Base-by-base conservation (phyloP, 1,139 yeast genomes). In the Saccharomycopsis hybrid region DNA sequence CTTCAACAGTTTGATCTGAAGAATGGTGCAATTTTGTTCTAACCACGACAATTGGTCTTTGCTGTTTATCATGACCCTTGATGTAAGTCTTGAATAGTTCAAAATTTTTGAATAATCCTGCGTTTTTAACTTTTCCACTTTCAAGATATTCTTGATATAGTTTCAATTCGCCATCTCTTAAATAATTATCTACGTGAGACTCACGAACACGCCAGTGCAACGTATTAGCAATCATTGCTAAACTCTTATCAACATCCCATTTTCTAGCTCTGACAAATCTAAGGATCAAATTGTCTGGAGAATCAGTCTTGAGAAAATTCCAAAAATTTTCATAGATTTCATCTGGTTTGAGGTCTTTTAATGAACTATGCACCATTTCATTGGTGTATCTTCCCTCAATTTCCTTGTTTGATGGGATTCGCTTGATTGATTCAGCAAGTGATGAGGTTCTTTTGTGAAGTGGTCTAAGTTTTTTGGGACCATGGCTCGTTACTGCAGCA, bases 1-100 rank as follows among this genome's bases (percentile, higher is more conserved):
- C 90, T 51, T 73, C 74, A 49, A 76, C 80, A 2, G 82, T 71
- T 66, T 86, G 92, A 41, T 83, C 88, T 37, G 74, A 71, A 27
- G 92, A 77, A 58, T 77, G 77, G 64, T 88, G 96, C 57, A 78
- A 69, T 56, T 80, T 74, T n/a, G 88, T 90, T 58, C 85, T 76
- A 37, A 86, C 80, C 55, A 76, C 72, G 47, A 85, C 85, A 49
- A 86, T 69, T 33, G 95, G 94, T 56, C 90, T 74, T 5, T 80
- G 80, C 31, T 69, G 64, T 55, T 69, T 70, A 65, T 88, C 96
- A 44, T 60, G 60, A 29, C 95, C 95, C 58, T 78, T 72, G 45
- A 85, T 66, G 52, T 77, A 74, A 27, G 85, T 81, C 67, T 86
- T 85, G 52, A 81, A 80, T 46, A 72, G 56, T 56, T 73, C 72